Conservation (phyloP, 73 alveolate species). For the Urostyla sp. region DNA sequence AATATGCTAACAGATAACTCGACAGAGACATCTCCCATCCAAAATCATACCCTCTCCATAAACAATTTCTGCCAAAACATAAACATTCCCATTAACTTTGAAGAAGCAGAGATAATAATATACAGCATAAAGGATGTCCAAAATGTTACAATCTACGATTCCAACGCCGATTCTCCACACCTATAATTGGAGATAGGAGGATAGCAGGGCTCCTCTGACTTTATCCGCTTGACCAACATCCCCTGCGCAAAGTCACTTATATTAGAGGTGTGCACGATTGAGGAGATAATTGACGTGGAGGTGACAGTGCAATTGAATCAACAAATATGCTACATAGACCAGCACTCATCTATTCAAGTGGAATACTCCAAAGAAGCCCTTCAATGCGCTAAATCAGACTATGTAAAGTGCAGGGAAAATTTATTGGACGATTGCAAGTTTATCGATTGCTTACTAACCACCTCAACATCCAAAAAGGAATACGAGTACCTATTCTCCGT, state of each 20-base stretch:
- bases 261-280: constrained; percentile 30
- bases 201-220: no score
- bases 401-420: constrained; percentile 15
- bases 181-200: no score
- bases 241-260: constrained; percentile 15
- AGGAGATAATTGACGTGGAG: constrained; percentile 11
- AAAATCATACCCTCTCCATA: no score
- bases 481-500: constrained; percentile 43
- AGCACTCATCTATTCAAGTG: not conserved
- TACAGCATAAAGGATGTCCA: no score
- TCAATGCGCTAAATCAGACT: constrained; percentile 39
- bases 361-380: not conserved
- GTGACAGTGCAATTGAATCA: constrained; percentile 21
- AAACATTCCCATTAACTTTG: no score
- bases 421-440: constrained; percentile 17
- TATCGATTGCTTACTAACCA: constrained; percentile 45
- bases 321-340: constrained; percentile 29
- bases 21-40: no score
- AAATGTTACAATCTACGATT: no score
- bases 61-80: no score
- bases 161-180: no score
- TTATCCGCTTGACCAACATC: no score
- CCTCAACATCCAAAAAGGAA: not conserved
- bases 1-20: no score
- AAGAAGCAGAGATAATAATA: no score